phyloP scores from a whole-genome alignment of 2,329 filamentous ascomycete species.

The Penicillium sp. region DNA sequence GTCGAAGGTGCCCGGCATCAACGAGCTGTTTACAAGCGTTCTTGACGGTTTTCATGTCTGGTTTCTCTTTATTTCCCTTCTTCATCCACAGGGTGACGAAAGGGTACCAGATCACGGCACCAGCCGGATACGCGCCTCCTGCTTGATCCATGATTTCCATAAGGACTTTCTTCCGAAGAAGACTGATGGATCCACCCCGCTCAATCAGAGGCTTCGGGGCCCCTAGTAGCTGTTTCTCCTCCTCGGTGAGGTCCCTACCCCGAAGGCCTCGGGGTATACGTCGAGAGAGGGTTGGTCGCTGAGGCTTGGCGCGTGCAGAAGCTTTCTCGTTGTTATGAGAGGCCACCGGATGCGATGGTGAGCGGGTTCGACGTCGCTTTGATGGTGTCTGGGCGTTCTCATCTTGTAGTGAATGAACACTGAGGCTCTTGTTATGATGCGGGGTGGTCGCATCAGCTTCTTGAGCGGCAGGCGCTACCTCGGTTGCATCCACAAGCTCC shows the following conservation, averaged over 20 bases:
- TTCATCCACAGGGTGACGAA: constrained; percentile 57
- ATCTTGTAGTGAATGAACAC: constrained; percentile 6
- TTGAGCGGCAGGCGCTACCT: not conserved
- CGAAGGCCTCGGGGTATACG: not conserved
- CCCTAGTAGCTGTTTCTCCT: not conserved
- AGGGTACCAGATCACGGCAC: constrained; percentile 57
- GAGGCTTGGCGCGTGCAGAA: not conserved
- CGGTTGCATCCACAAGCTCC: not conserved
- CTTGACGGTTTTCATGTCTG: constrained; percentile 56
- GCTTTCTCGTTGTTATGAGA: not conserved
- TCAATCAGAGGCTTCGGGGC: constrained; percentile 13
- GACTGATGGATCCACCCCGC: constrained; percentile 46
- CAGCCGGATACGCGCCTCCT: constrained; percentile 58
- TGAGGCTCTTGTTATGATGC: constrained; percentile 2
- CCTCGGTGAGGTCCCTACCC: not conserved
- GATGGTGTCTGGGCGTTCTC: constrained; percentile 9
- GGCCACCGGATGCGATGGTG: not conserved
- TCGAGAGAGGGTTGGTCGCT: not conserved
- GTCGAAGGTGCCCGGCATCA: constrained; percentile 53
- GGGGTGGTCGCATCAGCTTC: not conserved
- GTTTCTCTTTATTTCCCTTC: constrained; percentile 45
- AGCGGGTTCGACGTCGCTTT: constrained; percentile 14
- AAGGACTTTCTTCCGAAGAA: constrained; percentile 53
- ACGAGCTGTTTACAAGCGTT: constrained; percentile 54
- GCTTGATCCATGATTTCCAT: constrained; percentile 57